Conservation (phyloP, 2,329 filamentous ascomycete genomes). For the Huntiella savannae region DNA sequence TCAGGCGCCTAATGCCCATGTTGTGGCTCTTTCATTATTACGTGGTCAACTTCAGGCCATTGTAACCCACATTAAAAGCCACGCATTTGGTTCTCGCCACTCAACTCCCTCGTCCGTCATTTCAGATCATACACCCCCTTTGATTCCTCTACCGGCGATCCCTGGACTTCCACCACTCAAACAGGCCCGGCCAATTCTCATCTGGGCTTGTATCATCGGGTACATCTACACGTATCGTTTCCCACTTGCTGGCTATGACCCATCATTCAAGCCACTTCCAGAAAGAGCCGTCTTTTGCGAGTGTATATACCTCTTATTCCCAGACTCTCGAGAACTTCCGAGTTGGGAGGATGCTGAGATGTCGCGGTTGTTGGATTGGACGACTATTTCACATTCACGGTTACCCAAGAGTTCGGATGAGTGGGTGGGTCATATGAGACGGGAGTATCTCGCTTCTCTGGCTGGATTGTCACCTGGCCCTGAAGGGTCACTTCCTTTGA, state of each 20-base stretch:
- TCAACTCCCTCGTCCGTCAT: not conserved
- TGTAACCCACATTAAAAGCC: slow-evolving; percentile 10
- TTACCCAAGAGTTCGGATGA: slow-evolving; percentile 3
- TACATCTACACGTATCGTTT: slow-evolving; percentile 10
- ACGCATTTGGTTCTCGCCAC: slow-evolving; percentile 2
- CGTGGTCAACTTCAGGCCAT: slow-evolving; percentile 9
- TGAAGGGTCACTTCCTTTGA: not conserved
- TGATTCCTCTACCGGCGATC: not conserved
- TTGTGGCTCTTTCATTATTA: slow-evolving; percentile 3
- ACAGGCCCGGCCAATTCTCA: slow-evolving; percentile 8
- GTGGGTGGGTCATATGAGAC: slow-evolving; percentile 8
- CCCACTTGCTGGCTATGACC: slow-evolving; percentile 3
- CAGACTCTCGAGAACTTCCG: slow-evolving; percentile 1
- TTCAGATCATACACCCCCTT: not conserved
- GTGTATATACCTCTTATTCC: slow-evolving; percentile 8
- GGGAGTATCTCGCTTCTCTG: slow-evolving; percentile 6
- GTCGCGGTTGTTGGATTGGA: slow-evolving; percentile 8
- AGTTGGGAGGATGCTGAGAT: slow-evolving; percentile 4
- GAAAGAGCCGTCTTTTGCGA: slow-evolving; percentile 10
- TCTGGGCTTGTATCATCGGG: slow-evolving; percentile 10
- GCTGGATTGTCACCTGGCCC: slow-evolving; percentile 1
- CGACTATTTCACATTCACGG: slow-evolving; percentile 8
- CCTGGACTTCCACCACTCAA: slow-evolving; percentile 2
- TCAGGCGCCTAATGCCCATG: slow-evolving; percentile 7
- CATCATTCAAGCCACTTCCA: slow-evolving; percentile 4